A percentile compares a stretch with the other conserved stretches of the same genome.
phyloP scores from a whole-genome alignment of 192 early-diverging fungal genomes.

The Gamsiella multidivaricata region DNA sequence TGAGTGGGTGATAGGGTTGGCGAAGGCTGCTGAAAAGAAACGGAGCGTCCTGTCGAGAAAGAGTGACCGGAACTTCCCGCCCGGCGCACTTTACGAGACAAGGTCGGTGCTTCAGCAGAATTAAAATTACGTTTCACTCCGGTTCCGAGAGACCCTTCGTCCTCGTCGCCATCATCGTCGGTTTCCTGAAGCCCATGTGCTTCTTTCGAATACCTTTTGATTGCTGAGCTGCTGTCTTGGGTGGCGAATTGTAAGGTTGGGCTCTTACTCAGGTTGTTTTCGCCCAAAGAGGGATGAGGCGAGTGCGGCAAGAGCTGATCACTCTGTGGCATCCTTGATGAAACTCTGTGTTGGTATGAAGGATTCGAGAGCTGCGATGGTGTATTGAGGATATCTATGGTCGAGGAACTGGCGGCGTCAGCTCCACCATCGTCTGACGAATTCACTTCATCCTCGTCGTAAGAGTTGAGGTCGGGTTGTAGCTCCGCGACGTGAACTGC shows the following conservation, averaged over 20 bases:
- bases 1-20: conserved; percentile 6
- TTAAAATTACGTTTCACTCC: conserved; percentile 4
- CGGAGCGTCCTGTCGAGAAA: not conserved
- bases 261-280: not conserved
- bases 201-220: not conserved
- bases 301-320: not conserved
- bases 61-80: not conserved
- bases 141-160: conserved; percentile 44
- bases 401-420: not conserved
- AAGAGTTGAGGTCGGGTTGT: conserved; percentile 39
- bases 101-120: not conserved
- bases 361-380: conserved; percentile 16
- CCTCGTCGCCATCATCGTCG: conserved; percentile 43
- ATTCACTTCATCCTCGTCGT: conserved; percentile 41
- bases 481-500: conserved; percentile 50
- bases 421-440: conserved; percentile 42
- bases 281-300: not conserved
- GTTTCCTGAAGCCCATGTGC: not conserved
- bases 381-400: not conserved
- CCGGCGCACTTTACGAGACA: conserved; percentile 17
- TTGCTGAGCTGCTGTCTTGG: not conserved
- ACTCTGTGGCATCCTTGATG: not conserved
- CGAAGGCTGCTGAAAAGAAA: not conserved
- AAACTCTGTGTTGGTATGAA: conserved; percentile 2
- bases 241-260: not conserved